A percentile compares a stretch with the other conserved stretches of the same genome.
Conservation (phyloP, 2,329 filamentous ascomycete species). For the Epichloe gansuensis region DNA sequence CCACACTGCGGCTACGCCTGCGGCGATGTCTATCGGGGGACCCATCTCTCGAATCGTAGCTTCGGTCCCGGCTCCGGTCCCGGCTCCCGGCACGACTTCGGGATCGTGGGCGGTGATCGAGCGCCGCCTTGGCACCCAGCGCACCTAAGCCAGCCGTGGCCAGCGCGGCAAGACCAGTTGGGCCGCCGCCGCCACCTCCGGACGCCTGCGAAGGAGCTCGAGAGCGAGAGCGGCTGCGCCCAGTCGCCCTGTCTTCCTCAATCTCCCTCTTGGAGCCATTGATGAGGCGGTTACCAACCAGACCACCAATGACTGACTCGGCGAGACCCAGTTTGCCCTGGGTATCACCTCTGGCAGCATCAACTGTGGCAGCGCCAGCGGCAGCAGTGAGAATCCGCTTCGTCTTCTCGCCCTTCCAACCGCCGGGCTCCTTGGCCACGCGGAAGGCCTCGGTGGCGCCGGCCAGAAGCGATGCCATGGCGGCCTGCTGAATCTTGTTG, state of each 20-base stretch:
- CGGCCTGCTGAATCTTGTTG: slow-evolving; percentile 67
- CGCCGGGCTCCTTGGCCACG: slow-evolving; percentile 75
- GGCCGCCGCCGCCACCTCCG: slow-evolving; percentile 30
- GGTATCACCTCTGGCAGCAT: slow-evolving; percentile 59
- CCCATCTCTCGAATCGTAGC: slow-evolving; percentile 29
- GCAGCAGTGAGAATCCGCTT: slow-evolving; percentile 86
- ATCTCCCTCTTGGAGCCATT: slow-evolving; percentile 64
- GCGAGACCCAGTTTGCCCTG: slow-evolving; percentile 75
- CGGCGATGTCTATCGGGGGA: slow-evolving; percentile 31
- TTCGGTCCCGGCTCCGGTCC: slow-evolving; percentile 35
- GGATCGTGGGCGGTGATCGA: slow-evolving; percentile 37
- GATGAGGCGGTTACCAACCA: slow-evolving; percentile 74
- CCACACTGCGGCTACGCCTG: slow-evolving; percentile 53
- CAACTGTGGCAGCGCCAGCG: slow-evolving; percentile 72
- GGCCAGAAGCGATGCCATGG: slow-evolving; percentile 80
- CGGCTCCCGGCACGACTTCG: slow-evolving; percentile 37
- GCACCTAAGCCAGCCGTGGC: slow-evolving; percentile 51
- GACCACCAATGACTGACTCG: slow-evolving; percentile 78
- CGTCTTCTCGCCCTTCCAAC: slow-evolving; percentile 84
- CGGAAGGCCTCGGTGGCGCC: slow-evolving; percentile 89
- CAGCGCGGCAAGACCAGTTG: slow-evolving; percentile 46
- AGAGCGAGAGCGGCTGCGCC: slow-evolving; percentile 59
- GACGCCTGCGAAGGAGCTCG: slow-evolving; percentile 44
- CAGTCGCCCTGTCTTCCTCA: slow-evolving; percentile 45
- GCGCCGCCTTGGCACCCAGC: slow-evolving; percentile 48